Evolutionary conservation across 768 basidiomycete genomes (phyloP).

Genomic region (Hericium rajendrae): DNA sequence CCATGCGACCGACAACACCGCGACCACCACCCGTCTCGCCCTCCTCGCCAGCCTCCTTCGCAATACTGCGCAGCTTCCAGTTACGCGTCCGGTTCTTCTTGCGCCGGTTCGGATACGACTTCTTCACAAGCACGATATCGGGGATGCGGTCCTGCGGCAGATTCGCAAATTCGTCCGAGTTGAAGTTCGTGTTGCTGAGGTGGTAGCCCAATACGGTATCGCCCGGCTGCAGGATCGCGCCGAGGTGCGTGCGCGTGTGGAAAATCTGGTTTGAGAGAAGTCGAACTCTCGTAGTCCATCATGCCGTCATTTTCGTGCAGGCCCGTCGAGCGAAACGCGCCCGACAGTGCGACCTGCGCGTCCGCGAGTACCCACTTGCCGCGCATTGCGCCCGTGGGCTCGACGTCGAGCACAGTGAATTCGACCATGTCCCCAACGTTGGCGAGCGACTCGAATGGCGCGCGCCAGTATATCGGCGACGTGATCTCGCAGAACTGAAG

Average conservation of each 20-base stretch:
- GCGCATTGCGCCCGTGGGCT: conserved; percentile 60
- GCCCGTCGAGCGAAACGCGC: conserved; percentile 58
- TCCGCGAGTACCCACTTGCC: conserved; percentile 82
- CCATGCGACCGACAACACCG: conserved; percentile 85
- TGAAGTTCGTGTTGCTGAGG: conserved; percentile 85
- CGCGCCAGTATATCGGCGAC: conserved; percentile 80
- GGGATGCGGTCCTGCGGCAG: conserved; percentile 64
- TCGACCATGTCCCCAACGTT: conserved; percentile 80
- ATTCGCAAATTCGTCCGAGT: conserved; percentile 74
- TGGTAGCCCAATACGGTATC: conserved; percentile 90
- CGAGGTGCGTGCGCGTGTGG: conserved; percentile 95
- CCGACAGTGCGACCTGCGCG: conserved; percentile 82
- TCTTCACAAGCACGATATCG: conserved; percentile 89
- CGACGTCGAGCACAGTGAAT: conserved; percentile 92
- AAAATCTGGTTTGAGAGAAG: conserved; percentile 65
- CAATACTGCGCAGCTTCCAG: conserved; percentile 89
- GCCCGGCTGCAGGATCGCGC: conserved; percentile 87
- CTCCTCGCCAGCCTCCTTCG: conserved; percentile 83
- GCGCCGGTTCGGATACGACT: conserved; percentile 86
- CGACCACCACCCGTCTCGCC: conserved; percentile 68
- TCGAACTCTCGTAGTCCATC: conserved; percentile 53
- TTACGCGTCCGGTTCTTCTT: conserved; percentile 81
- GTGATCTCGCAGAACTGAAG: conserved; percentile 77
- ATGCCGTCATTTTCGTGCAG: conserved; percentile 29
- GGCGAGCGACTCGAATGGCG: conserved; percentile 79